Percentiles rank a stretch among this genome's conserved stretches.
Evolutionary conservation across 139 green algal genomes (phyloP).

Genomic region (Parachlorella kessleri): DNA sequence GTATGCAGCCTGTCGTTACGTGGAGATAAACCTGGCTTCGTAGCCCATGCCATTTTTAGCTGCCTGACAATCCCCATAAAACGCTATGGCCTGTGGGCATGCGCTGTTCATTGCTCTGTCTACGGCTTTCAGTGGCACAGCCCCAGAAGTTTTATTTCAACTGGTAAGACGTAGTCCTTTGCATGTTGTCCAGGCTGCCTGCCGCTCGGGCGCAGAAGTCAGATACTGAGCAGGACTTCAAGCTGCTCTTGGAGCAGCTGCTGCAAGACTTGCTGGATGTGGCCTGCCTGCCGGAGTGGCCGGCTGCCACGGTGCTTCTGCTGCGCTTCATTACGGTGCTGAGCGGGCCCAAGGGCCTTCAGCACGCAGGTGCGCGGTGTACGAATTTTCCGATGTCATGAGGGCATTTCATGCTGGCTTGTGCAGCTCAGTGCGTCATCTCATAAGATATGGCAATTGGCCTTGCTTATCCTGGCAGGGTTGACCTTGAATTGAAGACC

Average conservation of each 20-base stretch:
- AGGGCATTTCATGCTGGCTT: too few relatives aligned
- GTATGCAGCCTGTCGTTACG: too few relatives aligned
- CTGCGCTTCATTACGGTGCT: conserved; percentile 55
- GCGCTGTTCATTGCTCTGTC: not conserved
- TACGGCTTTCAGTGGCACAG: not conserved
- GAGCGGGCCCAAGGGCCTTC: conserved; percentile 43
- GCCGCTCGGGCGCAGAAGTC: conserved; percentile 33
- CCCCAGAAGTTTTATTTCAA: not conserved
- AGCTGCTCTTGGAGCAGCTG: conserved; percentile 58
- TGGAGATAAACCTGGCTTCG: not conserved
- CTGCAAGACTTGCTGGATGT: conserved; percentile 64
- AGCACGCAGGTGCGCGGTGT: conserved; percentile 28
- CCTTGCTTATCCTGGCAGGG: too few relatives aligned
- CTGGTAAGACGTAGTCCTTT: not conserved
- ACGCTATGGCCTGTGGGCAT: not conserved
- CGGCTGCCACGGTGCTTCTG: conserved; percentile 66
- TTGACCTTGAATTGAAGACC: too few relatives aligned
- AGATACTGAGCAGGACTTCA: conserved; percentile 55
- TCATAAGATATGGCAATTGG: too few relatives aligned
- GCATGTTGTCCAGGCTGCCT: conserved; percentile 49
- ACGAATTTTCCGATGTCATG: too few relatives aligned
- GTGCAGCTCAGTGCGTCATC: too few relatives aligned
- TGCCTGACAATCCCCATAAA: too few relatives aligned
- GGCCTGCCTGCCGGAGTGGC: conserved; percentile 70
- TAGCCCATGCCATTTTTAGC: too few relatives aligned